These are phyloP conservation scores for Elaeis guineensis DNA, from an alignment of 176 grass and related monocot genomes.

Conservation along the genomic window DNA sequence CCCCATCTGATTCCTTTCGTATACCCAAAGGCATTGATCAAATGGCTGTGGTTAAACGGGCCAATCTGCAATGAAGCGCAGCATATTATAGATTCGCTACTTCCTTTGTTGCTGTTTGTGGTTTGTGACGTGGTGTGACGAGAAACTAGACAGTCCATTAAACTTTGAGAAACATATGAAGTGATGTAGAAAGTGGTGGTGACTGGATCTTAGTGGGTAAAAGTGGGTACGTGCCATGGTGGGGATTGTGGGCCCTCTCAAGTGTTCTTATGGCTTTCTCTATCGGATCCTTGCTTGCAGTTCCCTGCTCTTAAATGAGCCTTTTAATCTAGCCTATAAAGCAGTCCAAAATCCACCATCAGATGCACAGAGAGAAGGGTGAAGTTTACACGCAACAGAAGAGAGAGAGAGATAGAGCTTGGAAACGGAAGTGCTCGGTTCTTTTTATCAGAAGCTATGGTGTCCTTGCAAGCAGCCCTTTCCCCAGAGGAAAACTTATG, in stretches of 20 bases:
- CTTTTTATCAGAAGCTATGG: not conserved
- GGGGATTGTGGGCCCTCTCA: not conserved
- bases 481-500: not conserved
- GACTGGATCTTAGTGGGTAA: not conserved
- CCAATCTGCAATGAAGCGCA: too few relatives aligned
- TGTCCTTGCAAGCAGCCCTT: conserved; percentile 8
- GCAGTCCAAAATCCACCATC: not conserved
- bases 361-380: not conserved
- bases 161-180: not conserved
- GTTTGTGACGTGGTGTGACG: not conserved
- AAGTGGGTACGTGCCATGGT: not conserved
- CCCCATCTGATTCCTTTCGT: not conserved
- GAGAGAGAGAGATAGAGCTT: not conserved
- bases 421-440: not conserved
- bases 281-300: conserved; percentile 2
- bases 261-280: not conserved
- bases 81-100: not conserved
- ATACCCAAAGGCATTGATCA: not conserved
- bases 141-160: not conserved
- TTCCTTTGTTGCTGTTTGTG: not conserved
- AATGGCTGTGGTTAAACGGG: too few relatives aligned
- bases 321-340: conserved; percentile 8
- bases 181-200: not conserved
- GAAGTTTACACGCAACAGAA: not conserved
- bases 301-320: not conserved